phyloP scores from a whole-genome alignment of 1,284 basidiomycete species.

The Porodaedalea pini region DNA sequence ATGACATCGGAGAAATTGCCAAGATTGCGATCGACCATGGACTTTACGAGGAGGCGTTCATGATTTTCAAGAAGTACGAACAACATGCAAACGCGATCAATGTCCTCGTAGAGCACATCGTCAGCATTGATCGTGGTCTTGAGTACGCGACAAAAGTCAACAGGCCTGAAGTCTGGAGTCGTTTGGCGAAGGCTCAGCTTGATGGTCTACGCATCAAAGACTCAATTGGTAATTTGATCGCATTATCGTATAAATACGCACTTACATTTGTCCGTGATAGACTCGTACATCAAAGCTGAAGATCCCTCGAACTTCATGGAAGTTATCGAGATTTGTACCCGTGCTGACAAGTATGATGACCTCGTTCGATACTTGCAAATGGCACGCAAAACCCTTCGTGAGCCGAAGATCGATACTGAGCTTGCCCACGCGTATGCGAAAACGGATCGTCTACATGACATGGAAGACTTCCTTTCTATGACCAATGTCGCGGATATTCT shows the following conservation, averaged over 20 bases:
- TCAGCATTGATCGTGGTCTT: constrained; percentile 94
- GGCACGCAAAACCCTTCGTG: constrained; percentile 97
- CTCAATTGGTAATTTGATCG: constrained; percentile 67
- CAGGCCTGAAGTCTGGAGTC: constrained; percentile 94
- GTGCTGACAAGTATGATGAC: constrained; percentile 97
- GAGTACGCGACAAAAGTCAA: constrained; percentile 98
- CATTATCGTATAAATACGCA: neutral
- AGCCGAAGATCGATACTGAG: constrained; percentile 98
- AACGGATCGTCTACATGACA: constrained; percentile 95
- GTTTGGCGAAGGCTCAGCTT: constrained; percentile 98
- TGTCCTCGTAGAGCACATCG: constrained; percentile 97
- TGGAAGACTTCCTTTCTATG: constrained; percentile 99
- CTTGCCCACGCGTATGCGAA: constrained; percentile 96
- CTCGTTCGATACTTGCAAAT: constrained; percentile 97
- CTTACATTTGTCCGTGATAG: constrained; percentile 37
- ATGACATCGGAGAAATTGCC: constrained; percentile 93
- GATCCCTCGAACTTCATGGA: constrained; percentile 95
- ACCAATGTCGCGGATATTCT: constrained; percentile 98
- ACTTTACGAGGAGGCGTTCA: constrained; percentile 94
- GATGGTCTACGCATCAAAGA: constrained; percentile 99
- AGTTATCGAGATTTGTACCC: constrained; percentile 95
- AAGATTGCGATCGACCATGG: constrained; percentile 97
- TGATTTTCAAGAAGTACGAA: constrained; percentile 94
- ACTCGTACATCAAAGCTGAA: constrained; percentile 98
- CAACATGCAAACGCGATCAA: constrained; percentile 95